Evolutionary conservation across 2,329 filamentous ascomycete species (phyloP).

Genomic region (Colletotrichum caudatum): DNA sequence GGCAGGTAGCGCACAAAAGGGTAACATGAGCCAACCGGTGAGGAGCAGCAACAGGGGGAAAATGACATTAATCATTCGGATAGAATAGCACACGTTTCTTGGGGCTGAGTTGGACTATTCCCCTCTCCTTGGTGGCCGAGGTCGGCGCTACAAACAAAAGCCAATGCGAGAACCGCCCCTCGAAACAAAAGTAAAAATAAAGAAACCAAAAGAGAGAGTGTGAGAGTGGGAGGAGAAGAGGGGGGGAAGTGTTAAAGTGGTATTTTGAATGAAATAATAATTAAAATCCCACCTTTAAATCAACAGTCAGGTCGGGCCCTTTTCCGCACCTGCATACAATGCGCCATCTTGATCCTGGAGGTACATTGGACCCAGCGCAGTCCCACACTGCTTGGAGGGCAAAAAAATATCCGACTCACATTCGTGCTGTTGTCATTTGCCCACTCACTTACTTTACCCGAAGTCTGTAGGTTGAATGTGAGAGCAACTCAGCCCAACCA

Average conservation of each 20-base stretch:
- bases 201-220: background rate
- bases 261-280: background rate
- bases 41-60: background rate
- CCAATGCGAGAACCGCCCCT: background rate
- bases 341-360: background rate
- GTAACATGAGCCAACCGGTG: background rate
- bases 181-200: background rate
- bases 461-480: background rate
- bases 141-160: background rate
- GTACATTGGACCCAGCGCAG: conserved; percentile 7
- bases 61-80: background rate
- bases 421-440: background rate
- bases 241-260: background rate
- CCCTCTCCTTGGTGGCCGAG: background rate
- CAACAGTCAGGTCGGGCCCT: background rate
- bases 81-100: background rate
- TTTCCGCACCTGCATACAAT: background rate
- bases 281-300: background rate
- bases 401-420: conserved; percentile 15
- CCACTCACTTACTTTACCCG: conserved; percentile 1
- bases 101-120: background rate
- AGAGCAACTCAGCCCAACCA: background rate
- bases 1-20: background rate
- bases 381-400: conserved; percentile 11
- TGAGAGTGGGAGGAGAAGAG: background rate